Base-by-base conservation (phyloP, 176 grass and related monocot species). In the Eragrostis curvula region DNA sequence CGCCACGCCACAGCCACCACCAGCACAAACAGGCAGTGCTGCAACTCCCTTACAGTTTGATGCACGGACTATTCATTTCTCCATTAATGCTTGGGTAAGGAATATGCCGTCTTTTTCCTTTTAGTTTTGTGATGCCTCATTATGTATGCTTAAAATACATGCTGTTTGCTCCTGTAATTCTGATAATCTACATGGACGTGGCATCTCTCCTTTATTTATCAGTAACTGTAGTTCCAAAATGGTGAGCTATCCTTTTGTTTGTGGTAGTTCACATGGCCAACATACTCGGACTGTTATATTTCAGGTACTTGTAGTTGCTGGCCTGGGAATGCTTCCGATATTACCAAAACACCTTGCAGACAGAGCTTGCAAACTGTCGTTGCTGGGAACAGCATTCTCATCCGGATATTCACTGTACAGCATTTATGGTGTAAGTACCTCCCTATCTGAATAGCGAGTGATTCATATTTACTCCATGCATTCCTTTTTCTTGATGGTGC, bases 291-390 rank as follows among this genome's bases (percentile, higher is more conserved):
- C 32, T 60, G 43, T 49, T 75, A 15, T 88, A 65, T 93, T 76
- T 30, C 72, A 98, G 93, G 86, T 98, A 45, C 74, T 98, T 41
- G 64, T 89, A 67, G 90, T 98, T 95, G 86, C 96, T 82, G 53
- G 86, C 78, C 87, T 98, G 80, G 96, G 96, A 83, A 91, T 98
- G 67, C 88, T 98, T 82, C 93, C 96, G 9, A 81, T 95, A 75
- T 60, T 91, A 70, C 81, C 93, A 41, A 87, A 86, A 87, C 70
- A 92, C 66, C 90, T 98, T 77, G 88, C 90, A 45, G 86, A 86
- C 79, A 93, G 94, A 73, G 92, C 88, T 61, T 98, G 88, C 69
- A 90, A 90, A 75, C 89, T 98, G 81, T 98, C 90, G 20, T 83
- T 98, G 50, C 77, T 98, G 79, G 96, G 96, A 82, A 95, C 90